Base-by-base conservation (phyloP, 1,139 yeast species). In the Maudiozyma humilis region DNA sequence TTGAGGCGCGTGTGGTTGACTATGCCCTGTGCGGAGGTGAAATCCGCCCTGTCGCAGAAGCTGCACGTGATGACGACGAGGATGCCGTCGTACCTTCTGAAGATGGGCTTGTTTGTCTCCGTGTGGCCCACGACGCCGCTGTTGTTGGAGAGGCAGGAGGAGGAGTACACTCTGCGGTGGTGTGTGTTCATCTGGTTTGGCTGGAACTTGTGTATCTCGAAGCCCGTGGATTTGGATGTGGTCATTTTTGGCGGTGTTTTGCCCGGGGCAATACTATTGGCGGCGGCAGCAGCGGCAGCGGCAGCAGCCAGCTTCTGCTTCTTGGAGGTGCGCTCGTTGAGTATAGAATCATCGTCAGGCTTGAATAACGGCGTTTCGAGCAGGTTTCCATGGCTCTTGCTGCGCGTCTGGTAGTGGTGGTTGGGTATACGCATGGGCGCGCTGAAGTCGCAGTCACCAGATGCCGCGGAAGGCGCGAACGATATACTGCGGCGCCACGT, bases 11-110 rank as follows among this genome's bases (percentile, higher is more conserved):
- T 75, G 59, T 84, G 94, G 58, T 82, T 84, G 35, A 83, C 70
- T 50, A 84, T 82, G 19, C 93, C 93, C 59, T 84, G 93, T 0
- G 88, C 86, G 13, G 85, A 77, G 6, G 85, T 78, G 57, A 84
- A 84, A 50, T 82, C 83, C 42, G 78, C 73, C 44, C 91, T 66
- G 14, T 70, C 73, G 61, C 94, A 84, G 44, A 72, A 75, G 0
- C 81, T 78, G 59, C 94, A 84, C 6, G 78, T 78, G 20, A 84
- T 68, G 43, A 79, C 70, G 6, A 83, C 88, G 23, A 82, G 65
- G 0, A 82, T 70, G 1, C 91, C 89, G 60, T 84, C 93, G 3
- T 82, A 75, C 47, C 93, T 66, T 46, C 83, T 70, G 57, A 80
- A 81, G 5, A 83, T 70, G 54, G 93, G 82, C 16, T 63, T 56